Conservation (phyloP, 2,329 filamentous ascomycete species). For the Didymella sp. region DNA sequence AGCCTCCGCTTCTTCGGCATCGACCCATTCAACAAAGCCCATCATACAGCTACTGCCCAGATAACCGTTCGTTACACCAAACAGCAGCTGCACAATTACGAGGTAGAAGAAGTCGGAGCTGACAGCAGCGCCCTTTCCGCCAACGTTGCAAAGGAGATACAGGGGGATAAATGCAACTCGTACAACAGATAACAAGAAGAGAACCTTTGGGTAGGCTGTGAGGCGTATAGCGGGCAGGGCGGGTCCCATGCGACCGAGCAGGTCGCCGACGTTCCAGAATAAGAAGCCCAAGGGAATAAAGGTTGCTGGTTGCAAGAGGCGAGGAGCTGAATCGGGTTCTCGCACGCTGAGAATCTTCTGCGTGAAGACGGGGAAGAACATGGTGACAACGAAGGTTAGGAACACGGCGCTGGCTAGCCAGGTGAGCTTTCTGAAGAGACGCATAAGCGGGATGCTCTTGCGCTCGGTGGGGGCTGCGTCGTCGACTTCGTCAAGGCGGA, state of each 20-base stretch:
- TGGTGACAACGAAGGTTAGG: conserved; percentile 81
- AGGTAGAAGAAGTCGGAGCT: conserved; percentile 89
- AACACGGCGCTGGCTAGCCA: conserved; percentile 81
- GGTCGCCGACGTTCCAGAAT: conserved; percentile 85
- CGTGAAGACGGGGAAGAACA: conserved; percentile 96
- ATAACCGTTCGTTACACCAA: conserved; percentile 87
- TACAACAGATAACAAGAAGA: conserved; percentile 72
- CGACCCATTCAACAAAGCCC: conserved; percentile 81
- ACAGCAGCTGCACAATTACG: conserved; percentile 79
- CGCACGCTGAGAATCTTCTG: conserved; percentile 55
- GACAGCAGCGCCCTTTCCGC: conserved; percentile 71
- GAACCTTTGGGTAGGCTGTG: conserved; percentile 66
- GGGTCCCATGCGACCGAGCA: conserved; percentile 58
- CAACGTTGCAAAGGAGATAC: conserved; percentile 89
- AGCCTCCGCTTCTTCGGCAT: conserved; percentile 81
- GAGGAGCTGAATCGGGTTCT: conserved; percentile 54
- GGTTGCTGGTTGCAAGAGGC: conserved; percentile 72
- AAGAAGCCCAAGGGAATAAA: conserved; percentile 93
- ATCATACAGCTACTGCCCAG: conserved; percentile 91
- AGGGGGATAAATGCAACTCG: conserved; percentile 79
- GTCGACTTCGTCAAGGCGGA: conserved; percentile 38
- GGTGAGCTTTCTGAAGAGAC: conserved; percentile 77
- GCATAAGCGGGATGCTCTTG: conserved; percentile 65
- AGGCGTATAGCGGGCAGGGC: conserved; percentile 62
- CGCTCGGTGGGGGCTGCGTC: conserved; percentile 33